phyloP scores from a whole-genome alignment of 257 asterid species.

The Nicotiana noctiflora region DNA sequence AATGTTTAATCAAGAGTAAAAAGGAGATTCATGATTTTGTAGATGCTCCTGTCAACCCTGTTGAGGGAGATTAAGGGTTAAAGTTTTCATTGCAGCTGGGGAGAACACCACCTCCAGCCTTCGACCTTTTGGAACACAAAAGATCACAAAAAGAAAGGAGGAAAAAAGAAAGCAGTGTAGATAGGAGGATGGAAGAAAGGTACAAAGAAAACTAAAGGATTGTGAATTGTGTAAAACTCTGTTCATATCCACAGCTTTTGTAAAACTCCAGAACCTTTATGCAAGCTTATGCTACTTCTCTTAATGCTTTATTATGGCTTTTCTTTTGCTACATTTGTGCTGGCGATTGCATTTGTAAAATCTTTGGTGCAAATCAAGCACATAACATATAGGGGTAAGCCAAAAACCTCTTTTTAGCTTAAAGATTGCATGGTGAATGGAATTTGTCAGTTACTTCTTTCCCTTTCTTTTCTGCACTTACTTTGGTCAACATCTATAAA shows the following conservation, averaged over 20 bases:
- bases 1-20: conserved; percentile 25
- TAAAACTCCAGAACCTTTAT: neutral
- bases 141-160: neutral
- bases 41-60: conserved; percentile 22
- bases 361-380: neutral
- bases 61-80: neutral
- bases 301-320: neutral
- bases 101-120: neutral
- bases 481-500: neutral
- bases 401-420: neutral
- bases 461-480: neutral
- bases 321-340: neutral
- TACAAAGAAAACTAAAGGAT: neutral
- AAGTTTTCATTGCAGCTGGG: neutral
- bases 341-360: neutral
- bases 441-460: neutral
- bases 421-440: neutral
- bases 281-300: neutral
- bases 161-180: neutral
- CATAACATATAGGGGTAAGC: neutral
- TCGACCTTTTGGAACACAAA: neutral
- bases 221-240: neutral
- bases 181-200: neutral
- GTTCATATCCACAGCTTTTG: neutral
- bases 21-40: conserved; percentile 26